Percentiles rank a stretch among this genome's conserved stretches.
These are phyloP conservation scores for Puccinia coronata DNA, from an alignment of 1,284 basidiomycete genomes.

Conservation along the genomic window DNA sequence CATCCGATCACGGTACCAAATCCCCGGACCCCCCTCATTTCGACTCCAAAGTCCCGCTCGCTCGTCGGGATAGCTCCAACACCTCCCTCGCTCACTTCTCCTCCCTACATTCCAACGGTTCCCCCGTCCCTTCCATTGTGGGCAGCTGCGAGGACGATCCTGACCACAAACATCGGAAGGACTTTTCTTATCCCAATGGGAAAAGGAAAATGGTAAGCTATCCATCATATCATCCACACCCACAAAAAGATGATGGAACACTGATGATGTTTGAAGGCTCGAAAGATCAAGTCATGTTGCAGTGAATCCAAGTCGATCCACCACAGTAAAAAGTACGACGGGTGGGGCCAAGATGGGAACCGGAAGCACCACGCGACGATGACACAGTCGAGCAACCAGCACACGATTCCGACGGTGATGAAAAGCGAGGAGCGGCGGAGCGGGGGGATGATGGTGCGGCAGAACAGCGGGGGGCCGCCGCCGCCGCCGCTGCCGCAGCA, in stretches of 20 bases:
- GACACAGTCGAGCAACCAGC: too few species aligned
- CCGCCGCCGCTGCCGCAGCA: too few species aligned
- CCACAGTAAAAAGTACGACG: too few species aligned
- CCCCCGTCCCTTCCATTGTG: not conserved
- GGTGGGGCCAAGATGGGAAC: not conserved
- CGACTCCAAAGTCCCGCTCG: not conserved
- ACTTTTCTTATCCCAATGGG: too few species aligned
- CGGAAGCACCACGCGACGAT: too few species aligned
- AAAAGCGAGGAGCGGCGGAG: not conserved
- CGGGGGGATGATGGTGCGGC: too few species aligned
- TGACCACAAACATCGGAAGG: not conserved
- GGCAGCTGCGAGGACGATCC: not conserved
- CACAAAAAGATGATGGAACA: too few species aligned
- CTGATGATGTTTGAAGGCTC: constrained; percentile 13
- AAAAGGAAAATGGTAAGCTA: not conserved
- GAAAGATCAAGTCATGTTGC: not conserved
- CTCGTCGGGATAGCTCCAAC: not conserved
- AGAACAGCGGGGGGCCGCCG: too few species aligned
- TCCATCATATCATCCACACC: too few species aligned
- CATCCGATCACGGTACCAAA: not conserved
- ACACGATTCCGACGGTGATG: too few species aligned
- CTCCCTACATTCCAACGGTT: not conserved
- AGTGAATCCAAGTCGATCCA: constrained; percentile 1
- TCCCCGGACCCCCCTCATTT: not conserved
- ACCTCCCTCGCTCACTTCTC: not conserved